Percentiles rank a stretch among this genome's conserved stretches.
phyloP scores from a whole-genome alignment of 2,329 filamentous ascomycete species.

The Phaeoacremonium minimum region DNA sequence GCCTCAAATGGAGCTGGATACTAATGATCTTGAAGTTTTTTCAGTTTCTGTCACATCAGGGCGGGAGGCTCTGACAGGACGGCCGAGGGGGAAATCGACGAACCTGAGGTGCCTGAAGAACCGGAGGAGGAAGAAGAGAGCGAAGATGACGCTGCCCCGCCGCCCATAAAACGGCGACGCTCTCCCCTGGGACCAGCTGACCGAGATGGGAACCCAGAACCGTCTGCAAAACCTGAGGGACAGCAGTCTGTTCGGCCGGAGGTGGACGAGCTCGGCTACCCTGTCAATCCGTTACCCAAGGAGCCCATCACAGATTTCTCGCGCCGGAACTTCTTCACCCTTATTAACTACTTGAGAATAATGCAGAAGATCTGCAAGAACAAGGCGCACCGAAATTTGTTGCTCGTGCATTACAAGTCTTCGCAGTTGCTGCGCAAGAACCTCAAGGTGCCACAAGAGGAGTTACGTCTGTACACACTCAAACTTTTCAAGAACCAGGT shows the following conservation, averaged over 20 bases:
- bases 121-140: conserved; percentile 37
- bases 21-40: conserved; percentile 58
- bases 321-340: conserved; percentile 89
- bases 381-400: conserved; percentile 89
- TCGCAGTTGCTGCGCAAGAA: conserved; percentile 88
- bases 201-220: conserved; percentile 20
- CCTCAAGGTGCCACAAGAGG: conserved; percentile 82
- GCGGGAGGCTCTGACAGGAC: conserved; percentile 19
- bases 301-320: conserved; percentile 86
- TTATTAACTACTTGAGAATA: conserved; percentile 91
- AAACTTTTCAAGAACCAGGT: conserved; percentile 99
- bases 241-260: conserved; percentile 40
- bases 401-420: conserved; percentile 94
- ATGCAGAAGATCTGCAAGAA: conserved; percentile 97
- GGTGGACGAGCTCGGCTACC: conserved; percentile 86
- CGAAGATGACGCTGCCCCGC: conserved; percentile 77
- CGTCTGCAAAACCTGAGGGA: conserved; percentile 6
- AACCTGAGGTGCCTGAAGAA: too few relatives aligned
- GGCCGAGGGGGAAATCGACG: conserved; percentile 15
- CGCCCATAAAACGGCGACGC: conserved; percentile 67
- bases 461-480: conserved; percentile 87
- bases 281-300: conserved; percentile 63
- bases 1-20: conserved; percentile 8
- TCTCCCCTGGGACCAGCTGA: conserved; percentile 34
- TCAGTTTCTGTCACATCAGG: conserved; percentile 78